These are phyloP conservation scores for Nadsonia starkeyi-henricii DNA, from an alignment of 1,139 yeast genomes.

Conservation along the genomic window DNA sequence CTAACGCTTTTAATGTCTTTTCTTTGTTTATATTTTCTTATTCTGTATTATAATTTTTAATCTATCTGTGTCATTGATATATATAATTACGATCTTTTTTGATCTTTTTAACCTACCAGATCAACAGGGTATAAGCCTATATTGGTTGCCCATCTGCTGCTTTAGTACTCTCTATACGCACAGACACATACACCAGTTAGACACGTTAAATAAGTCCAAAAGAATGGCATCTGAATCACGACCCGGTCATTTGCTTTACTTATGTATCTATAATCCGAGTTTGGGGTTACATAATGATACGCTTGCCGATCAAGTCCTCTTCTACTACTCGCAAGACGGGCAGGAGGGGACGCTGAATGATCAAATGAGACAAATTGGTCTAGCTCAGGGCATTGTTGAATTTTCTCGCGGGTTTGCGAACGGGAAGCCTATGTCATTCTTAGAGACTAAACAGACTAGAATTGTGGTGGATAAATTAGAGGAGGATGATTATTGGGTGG, in stretches of 20 bases:
- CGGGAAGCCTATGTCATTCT: conserved; percentile 15
- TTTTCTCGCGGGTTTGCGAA: conserved; percentile 17
- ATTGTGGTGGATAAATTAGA: conserved; percentile 16
- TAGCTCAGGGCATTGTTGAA: conserved; percentile 21
- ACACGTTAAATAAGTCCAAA: no score
- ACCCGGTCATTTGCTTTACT: conserved; percentile 8
- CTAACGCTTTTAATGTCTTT: no score
- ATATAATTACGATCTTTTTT: no score
- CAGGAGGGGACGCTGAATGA: conserved; percentile 11
- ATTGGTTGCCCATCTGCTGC: no score
- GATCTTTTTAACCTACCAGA: no score
- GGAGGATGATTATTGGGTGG: conserved; percentile 18
- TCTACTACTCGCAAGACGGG: conserved; percentile 13
- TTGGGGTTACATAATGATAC: conserved; percentile 15
- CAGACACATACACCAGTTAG: no score
- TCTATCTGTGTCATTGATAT: no score
- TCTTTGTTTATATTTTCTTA: no score
- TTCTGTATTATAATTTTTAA: no score
- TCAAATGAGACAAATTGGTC: conserved; percentile 18
- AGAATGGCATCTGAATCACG: neutral
- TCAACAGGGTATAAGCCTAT: no score
- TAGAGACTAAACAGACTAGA: conserved; percentile 17
- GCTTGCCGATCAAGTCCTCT: conserved; percentile 17
- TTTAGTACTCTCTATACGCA: no score
- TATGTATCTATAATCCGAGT: conserved; percentile 21